phyloP scores from a whole-genome alignment of 139 green algal genomes.

The Yamagishiella unicocca region DNA sequence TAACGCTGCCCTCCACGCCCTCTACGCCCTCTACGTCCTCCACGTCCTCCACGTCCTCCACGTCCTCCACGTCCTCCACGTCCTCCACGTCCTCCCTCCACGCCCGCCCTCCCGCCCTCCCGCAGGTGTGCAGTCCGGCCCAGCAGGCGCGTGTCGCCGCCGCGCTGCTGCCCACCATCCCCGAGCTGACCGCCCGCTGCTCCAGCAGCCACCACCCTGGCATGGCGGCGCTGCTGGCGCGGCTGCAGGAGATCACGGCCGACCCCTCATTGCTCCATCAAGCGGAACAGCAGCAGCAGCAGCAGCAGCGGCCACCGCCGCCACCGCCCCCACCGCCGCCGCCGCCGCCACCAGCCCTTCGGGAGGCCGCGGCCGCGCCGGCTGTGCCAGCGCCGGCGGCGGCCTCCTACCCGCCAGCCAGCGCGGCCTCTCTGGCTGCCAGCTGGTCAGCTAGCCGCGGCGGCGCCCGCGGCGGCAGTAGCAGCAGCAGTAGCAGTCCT shows the following conservation, averaged over 20 bases:
- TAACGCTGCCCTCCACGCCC: too few relatives aligned
- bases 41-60: too few relatives aligned
- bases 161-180: slow-evolving; percentile 20
- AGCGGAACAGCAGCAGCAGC: not conserved
- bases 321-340: not conserved
- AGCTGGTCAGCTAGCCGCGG: not conserved
- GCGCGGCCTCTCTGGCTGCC: not conserved
- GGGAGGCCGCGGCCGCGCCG: not conserved
- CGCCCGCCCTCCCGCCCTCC: not conserved
- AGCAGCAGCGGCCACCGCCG: too few relatives aligned
- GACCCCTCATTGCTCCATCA: not conserved
- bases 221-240: slow-evolving; percentile 37
- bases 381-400: not conserved
- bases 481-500: not conserved
- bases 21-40: too few relatives aligned
- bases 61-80: too few relatives aligned
- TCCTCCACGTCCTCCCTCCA: too few relatives aligned
- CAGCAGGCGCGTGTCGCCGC: slow-evolving; percentile 11
- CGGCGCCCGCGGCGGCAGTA: not conserved
- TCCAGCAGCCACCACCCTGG: slow-evolving; percentile 35
- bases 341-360: not conserved
- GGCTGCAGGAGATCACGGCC: slow-evolving; percentile 31
- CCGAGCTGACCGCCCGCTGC: slow-evolving; percentile 33
- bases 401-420: not conserved
- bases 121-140: slow-evolving; percentile 32